phyloP scores from a whole-genome alignment of 2,329 filamentous ascomycete species.

The Huntiella moniliformis region DNA sequence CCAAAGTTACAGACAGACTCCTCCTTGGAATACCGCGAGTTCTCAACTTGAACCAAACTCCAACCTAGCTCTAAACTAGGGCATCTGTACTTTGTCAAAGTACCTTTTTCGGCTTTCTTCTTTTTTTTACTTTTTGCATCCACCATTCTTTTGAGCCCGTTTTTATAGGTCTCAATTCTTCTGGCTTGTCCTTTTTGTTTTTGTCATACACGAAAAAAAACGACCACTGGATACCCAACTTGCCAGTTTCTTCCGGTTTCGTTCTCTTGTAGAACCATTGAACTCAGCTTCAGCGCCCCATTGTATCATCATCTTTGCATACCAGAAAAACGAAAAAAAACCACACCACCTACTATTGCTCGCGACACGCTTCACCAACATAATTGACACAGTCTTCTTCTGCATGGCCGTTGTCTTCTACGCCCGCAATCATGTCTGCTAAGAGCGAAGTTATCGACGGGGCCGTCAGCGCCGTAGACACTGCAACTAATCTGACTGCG shows the following conservation, averaged over 20 bases:
- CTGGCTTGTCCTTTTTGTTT: background rate
- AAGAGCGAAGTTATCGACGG: conserved; percentile 9
- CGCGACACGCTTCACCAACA: no score
- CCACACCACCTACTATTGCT: no score
- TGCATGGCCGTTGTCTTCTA: no score
- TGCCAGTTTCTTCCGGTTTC: no score
- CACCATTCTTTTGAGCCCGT: background rate
- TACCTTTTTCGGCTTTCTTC: background rate
- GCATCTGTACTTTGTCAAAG: background rate
- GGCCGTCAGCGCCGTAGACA: conserved; percentile 5
- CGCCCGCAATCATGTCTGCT: conserved; percentile 5
- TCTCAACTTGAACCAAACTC: background rate
- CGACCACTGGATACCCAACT: no score
- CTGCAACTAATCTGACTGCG: conserved; percentile 7
- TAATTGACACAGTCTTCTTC: no score
- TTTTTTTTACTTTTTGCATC: conserved; percentile 3
- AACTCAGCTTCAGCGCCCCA: background rate
- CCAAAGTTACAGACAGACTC: conserved; percentile 1
- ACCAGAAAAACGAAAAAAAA: background rate
- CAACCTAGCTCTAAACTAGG: background rate
- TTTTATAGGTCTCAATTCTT: background rate
- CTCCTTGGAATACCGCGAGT: no score
- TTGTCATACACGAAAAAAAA: no score
- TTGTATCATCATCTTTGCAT: background rate
- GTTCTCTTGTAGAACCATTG: background rate